Base-by-base conservation (phyloP, 768 basidiomycete species). In the Lentinula sp. region DNA sequence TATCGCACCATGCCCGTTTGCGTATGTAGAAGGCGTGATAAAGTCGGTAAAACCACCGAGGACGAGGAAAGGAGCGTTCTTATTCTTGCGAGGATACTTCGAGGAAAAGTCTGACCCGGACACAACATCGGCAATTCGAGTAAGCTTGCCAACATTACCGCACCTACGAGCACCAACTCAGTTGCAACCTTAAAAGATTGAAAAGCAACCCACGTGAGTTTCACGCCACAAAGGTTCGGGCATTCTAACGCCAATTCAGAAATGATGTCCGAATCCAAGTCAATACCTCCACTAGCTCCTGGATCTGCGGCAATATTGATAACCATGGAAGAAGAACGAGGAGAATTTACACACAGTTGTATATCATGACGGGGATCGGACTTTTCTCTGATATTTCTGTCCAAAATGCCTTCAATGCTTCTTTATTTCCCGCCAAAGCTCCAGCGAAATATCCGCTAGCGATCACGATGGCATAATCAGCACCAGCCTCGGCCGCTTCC, bases 81-180 rank as follows among this genome's bases (percentile, higher is more conserved):
- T 68, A 68, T 85, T 83, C 74, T 84, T 87, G 69, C 91, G 87
- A 48, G 93, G 91, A 56, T 42, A 33, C 32, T 56, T 56, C 73
- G 79, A 70, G 16, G 73, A 64, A 73, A 93, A 94, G 4, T 76
- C 70, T 6, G 82, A 70, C 37, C 76, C 74, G 13, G 88, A 81
- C 6, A 91, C 83, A 9, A 79, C 76, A 48, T 87, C 86, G 53
- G 87, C 85, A 64, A 95, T 89, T 66, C 94, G 83, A 33, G 91
- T 91, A 66, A 95, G 80, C 74, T 95, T 95, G 53, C 94, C 95
- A 63, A 97, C 91, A 68, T 90, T 92, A 33, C 91, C 93, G 68
- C 95, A 96, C 46, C 91, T 93, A 66, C 62, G 28, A 43, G 23
- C 39, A 16, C 42, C 36, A 46, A 5, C 46, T 50, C 60, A 18